These are phyloP conservation scores for Paramecium biaurelia DNA, from an alignment of 73 alveolate genomes.

Conservation along the genomic window DNA sequence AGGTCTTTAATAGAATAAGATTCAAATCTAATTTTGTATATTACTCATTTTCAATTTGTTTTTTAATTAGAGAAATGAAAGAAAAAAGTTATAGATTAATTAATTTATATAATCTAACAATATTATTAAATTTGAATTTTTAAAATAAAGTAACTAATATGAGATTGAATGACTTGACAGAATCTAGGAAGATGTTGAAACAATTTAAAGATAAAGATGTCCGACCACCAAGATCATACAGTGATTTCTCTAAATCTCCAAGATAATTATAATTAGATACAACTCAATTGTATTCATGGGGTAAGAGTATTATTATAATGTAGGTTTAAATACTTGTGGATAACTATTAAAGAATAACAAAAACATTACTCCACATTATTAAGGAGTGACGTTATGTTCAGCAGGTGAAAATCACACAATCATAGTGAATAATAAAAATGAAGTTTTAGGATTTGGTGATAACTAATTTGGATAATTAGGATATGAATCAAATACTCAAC, in stretches of 20 bases:
- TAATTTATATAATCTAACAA: neutral
- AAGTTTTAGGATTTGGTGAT: constrained; percentile 56
- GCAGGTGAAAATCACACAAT: constrained; percentile 66
- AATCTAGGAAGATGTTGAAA: constrained; percentile 13
- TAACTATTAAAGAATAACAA: neutral
- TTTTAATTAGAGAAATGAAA: too few relatives aligned
- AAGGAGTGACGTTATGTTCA: constrained; percentile 1
- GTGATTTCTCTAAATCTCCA: constrained; percentile 49
- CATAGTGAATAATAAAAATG: constrained; percentile 58
- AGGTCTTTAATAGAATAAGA: too few relatives aligned
- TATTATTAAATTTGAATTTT: constrained; percentile 36
- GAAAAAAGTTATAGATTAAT: neutral
- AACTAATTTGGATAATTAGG: constrained; percentile 59
- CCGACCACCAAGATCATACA: constrained; percentile 41
- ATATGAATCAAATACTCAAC: constrained; percentile 22
- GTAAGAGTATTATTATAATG: neutral
- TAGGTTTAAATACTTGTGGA: constrained; percentile 36
- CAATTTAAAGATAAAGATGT: neutral
- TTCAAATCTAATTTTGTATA: too few relatives aligned
- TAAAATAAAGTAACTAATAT: neutral
- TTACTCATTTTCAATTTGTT: too few relatives aligned
- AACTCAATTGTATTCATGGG: constrained; percentile 38
- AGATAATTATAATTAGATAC: constrained; percentile 22
- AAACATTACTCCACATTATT: constrained; percentile 23
- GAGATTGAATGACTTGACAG: constrained; percentile 23